Evolutionary conservation across 306 rosid species (phyloP).

Genomic region (Pterocarpus macrocarpus): DNA sequence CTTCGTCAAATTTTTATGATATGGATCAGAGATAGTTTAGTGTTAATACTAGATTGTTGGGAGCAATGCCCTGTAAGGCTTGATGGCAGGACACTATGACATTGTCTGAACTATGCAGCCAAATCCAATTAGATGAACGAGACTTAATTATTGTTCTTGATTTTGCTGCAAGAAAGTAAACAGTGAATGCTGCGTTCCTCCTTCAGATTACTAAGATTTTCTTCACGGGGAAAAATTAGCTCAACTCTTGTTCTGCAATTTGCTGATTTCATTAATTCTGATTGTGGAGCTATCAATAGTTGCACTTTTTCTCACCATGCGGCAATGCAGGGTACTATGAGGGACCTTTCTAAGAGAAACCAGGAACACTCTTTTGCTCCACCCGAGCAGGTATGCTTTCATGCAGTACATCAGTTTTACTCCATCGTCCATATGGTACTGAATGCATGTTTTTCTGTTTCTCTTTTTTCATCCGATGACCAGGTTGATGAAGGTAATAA

Average conservation of each 20-base stretch:
- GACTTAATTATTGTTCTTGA: no score
- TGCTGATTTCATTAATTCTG: constrained; percentile 6
- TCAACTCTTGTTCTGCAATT: constrained; percentile 30
- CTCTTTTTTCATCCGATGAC: constrained; percentile 30
- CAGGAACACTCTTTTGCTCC: constrained; percentile 63
- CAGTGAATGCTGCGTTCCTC: no score
- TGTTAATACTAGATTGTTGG: no score
- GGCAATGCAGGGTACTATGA: constrained; percentile 75
- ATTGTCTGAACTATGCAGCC: no score
- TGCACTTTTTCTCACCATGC: constrained; percentile 8
- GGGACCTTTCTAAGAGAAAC: constrained; percentile 83
- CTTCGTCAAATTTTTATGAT: no score
- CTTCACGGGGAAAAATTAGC: background rate
- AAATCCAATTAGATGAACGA: no score
- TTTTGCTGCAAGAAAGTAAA: no score
- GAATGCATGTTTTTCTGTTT: background rate
- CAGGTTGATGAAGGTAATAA: constrained; percentile 75
- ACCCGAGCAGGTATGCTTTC: constrained; percentile 64
- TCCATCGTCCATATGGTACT: background rate
- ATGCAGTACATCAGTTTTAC: background rate
- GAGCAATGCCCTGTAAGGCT: no score
- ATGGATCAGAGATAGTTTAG: no score
- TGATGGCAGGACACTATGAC: no score
- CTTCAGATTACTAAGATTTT: no score
- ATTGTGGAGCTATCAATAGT: constrained; percentile 8